Evolutionary conservation across 192 early-diverging fungal species (phyloP), one percentile per base, ranked within the genome.

Genomic region (Backusella mclennaniae): DNA sequence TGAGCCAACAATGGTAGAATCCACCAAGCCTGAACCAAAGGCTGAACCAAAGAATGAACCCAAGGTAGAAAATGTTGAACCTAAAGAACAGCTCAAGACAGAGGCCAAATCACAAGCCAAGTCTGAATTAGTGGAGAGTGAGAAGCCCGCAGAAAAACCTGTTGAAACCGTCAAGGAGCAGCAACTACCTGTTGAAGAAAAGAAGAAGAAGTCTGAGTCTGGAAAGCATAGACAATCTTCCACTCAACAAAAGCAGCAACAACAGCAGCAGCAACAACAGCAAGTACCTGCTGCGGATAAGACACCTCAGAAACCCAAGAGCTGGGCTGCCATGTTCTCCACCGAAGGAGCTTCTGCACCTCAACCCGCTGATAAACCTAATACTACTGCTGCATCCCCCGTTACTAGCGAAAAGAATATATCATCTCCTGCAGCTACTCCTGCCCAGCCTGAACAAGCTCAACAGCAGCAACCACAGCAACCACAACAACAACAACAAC

Each of bases 401-500:
- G 74, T 74, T 68, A 46, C 73, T 11, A 73, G 72, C 23, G 81
- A 83, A 59, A 42, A 63, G 15, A 80, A 77, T 73, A 78, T 73
- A 26, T 41, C 79, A 66, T 77, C 82, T 77, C 77, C 82, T 78
- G 81, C 78, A 53, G 79, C 79, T 63, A 83, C 87, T 77, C 79
- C 80, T 36, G 76, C 79, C 23, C 66, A 36, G 21, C 23, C 26
- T 15, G 56, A 63, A 63, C 56, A 63, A 29, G 11, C 8, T 23
- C 56, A 59, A 63, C 31, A 4, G 3, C 46, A 73, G n/a, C 42
- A 14, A 0, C 8, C 84, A 69, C 83, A 81, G 33, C 75, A 72
- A 11, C 77, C 41, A 39, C 73, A 80, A 86, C 66, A 84, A 85
- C 70, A 89, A 86, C 89, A 52, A 52, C 79, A 59, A 39, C 85